Conservation (phyloP, 306 rosid genomes). For the Malus sylvestris region DNA sequence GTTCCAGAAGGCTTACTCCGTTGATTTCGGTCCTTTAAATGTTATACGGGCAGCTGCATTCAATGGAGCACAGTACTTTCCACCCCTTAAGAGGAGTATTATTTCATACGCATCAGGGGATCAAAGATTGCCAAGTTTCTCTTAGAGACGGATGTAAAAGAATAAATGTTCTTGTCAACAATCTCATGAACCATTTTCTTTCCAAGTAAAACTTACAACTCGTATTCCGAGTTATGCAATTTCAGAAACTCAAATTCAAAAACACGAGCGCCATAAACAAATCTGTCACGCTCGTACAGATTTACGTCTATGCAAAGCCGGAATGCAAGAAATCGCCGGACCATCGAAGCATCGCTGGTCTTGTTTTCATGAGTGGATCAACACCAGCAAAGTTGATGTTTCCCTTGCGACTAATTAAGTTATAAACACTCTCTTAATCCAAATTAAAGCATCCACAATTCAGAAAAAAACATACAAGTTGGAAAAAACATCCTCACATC, state of each 20-base stretch:
- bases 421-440: constrained; percentile 9
- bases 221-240: neutral
- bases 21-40: constrained; percentile 86
- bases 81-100: constrained; percentile 73
- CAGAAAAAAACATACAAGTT: too few species aligned
- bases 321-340: constrained; percentile 8
- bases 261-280: neutral
- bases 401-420: constrained; percentile 39
- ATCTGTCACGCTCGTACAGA: constrained; percentile 35
- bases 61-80: constrained; percentile 57
- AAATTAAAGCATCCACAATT: too few species aligned
- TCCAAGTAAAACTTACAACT: neutral
- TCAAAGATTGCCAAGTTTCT: constrained; percentile 59
- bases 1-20: constrained; percentile 75
- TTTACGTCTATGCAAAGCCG: constrained; percentile 50
- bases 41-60: constrained; percentile 70
- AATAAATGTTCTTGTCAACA: neutral
- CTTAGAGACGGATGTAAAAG: constrained; percentile 18
- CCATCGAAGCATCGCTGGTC: constrained; percentile 52
- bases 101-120: constrained; percentile 92
- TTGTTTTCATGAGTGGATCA: constrained; percentile 46
- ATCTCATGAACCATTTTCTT: neutral
- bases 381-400: constrained; percentile 59
- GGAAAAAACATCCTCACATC: too few species aligned
- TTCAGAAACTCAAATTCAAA: neutral